Evolutionary conservation across 306 rosid species (phyloP), one percentile per base, ranked within the genome.

Genomic region (Inga oerstediana): DNA sequence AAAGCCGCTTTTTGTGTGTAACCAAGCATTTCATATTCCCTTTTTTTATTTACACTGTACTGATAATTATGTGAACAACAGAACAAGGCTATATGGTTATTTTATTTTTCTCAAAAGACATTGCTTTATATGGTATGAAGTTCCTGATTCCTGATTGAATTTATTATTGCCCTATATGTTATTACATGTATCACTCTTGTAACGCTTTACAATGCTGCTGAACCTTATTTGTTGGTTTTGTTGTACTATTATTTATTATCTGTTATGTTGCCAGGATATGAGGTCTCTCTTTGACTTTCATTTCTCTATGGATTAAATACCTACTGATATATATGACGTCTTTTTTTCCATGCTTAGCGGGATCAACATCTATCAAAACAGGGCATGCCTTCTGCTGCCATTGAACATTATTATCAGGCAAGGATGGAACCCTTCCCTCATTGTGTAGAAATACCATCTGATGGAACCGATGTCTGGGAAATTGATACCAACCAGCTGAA

Each of bases 381-480:
- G 86, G 87, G 89, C 75, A 86, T 83, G 71, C 66, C 76, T 82
- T 73, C 90, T 83, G 82, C 88, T 78, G 22, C 76, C 75, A 82
- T 71, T 52, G 93, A 87, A 81, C 89, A 89, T 75, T 80, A 88
- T 72, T 79, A 58, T 84, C 92, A 86, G 87, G 81, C 84, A 80
- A 89, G 76, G 84, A 65, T 54, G 66, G 95, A 91, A 77, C 82
- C 84, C 35, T 82, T 87, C 75, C 89, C 90, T 64, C 85, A 71
- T 72, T 86, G 85, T 83, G 81, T 97, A 84, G 95, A 89, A 86
- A 97, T 97, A 90, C 99, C 99, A 43, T 88, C 88, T 74, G 99
- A 97, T 85, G 99, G 92, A 80, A 92, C 89, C 59, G 97, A 97
- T 92, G 99, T 97, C 79, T 97, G 99, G 99, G 99, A 92, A 89